Evolutionary conservation across 257 asterid species (phyloP).

Genomic region (Solanum phureja): DNA sequence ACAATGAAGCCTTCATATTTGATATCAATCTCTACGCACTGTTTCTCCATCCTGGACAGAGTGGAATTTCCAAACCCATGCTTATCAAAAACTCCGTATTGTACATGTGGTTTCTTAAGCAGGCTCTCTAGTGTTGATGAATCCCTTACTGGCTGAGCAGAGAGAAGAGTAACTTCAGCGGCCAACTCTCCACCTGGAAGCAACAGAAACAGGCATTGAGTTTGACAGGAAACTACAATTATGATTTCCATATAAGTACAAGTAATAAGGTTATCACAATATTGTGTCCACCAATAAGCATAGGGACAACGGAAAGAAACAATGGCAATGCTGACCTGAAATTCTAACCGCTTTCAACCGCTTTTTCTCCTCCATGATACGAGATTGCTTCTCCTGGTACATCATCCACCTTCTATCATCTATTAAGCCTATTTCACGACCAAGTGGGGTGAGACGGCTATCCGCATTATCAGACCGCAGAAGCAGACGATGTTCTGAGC

Average conservation of each 20-base stretch:
- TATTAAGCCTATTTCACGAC: slow-evolving; percentile 86
- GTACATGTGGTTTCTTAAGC: slow-evolving; percentile 93
- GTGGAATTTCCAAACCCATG: slow-evolving; percentile 80
- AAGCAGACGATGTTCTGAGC: slow-evolving; percentile 91
- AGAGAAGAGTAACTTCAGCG: slow-evolving; percentile 52
- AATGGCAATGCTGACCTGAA: slow-evolving; percentile 44
- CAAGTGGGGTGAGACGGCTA: slow-evolving; percentile 94
- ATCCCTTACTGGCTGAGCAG: slow-evolving; percentile 82
- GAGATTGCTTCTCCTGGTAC: slow-evolving; percentile 80
- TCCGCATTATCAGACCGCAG: slow-evolving; percentile 95
- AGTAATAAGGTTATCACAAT: not conserved
- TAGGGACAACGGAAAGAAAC: not conserved
- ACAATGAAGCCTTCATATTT: slow-evolving; percentile 91
- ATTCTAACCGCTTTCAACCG: slow-evolving; percentile 58
- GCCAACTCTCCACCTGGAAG: slow-evolving; percentile 73
- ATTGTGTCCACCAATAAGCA: not conserved
- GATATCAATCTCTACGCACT: slow-evolving; percentile 85
- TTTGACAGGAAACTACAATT: not conserved
- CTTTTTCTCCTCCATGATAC: slow-evolving; percentile 68
- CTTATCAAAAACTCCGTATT: slow-evolving; percentile 64
- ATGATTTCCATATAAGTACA: not conserved
- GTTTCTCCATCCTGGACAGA: slow-evolving; percentile 70
- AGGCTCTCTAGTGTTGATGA: slow-evolving; percentile 79
- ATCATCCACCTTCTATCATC: slow-evolving; percentile 70
- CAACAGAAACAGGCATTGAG: not conserved